Conservation (phyloP, 129 eudicot species). For the Tagetes patula region DNA sequence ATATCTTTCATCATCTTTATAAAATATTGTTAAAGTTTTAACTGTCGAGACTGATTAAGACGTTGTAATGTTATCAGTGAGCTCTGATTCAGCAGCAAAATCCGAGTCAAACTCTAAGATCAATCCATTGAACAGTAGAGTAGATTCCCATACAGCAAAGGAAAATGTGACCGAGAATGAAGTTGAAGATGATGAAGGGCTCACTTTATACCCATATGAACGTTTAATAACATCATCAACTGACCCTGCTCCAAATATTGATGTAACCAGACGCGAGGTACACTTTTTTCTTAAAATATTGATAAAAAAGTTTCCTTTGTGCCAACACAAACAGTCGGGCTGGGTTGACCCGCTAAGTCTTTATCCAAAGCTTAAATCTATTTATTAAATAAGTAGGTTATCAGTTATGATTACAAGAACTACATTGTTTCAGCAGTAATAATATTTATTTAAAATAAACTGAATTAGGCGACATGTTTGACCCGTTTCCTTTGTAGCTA, state of each 20-base stretch:
- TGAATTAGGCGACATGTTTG: background rate
- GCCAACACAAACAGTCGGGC: too few relatives aligned
- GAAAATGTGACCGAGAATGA: constrained; percentile 72
- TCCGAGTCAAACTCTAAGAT: constrained; percentile 46
- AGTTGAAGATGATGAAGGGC: constrained; percentile 72
- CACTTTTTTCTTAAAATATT: background rate
- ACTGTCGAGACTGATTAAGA: background rate
- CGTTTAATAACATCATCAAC: constrained; percentile 62
- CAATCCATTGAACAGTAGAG: constrained; percentile 43
- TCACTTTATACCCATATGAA: constrained; percentile 63
- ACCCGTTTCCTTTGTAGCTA: background rate
- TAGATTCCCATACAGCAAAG: constrained; percentile 38
- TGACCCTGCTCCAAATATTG: constrained; percentile 71
- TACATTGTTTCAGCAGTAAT: background rate
- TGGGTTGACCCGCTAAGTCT: too few relatives aligned
- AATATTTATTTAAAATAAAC: background rate
- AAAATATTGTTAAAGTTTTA: background rate
- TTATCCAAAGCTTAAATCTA: background rate
- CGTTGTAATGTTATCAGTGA: constrained; percentile 32
- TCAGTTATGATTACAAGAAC: background rate
- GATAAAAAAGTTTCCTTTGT: background rate
- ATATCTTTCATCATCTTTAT: background rate
- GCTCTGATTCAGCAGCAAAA: constrained; percentile 44
- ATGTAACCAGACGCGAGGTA: constrained; percentile 83
- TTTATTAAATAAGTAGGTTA: background rate